Conservation (phyloP, 805 yeast species). For the Ogataea minuta region DNA sequence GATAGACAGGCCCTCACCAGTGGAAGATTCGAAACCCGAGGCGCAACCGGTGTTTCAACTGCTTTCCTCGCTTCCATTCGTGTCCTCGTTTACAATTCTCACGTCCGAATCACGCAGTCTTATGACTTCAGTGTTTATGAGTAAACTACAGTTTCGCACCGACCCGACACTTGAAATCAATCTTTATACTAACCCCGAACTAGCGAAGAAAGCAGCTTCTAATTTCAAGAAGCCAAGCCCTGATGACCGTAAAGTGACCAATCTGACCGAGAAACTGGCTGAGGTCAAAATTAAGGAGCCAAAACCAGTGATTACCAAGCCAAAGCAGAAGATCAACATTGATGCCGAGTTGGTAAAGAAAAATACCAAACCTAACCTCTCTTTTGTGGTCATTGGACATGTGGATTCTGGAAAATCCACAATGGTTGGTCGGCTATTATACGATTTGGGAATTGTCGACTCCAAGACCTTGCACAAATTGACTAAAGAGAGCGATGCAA, state of each 20-base stretch:
- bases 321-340: slow-evolving; percentile 44
- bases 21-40: background rate
- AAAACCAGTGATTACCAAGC: slow-evolving; percentile 35
- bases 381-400: slow-evolving; percentile 83
- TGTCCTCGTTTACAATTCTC: slow-evolving; percentile 2
- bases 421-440: slow-evolving; percentile 68
- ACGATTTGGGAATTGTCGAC: slow-evolving; percentile 66
- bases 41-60: background rate
- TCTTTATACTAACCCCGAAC: slow-evolving; percentile 39
- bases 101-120: background rate
- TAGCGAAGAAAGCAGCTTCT: slow-evolving; percentile 43
- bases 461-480: slow-evolving; percentile 60
- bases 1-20: background rate
- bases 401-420: slow-evolving; percentile 87
- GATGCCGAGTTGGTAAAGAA: slow-evolving; percentile 37
- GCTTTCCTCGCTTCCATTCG: background rate
- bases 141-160: slow-evolving; percentile 4
- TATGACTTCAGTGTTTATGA: slow-evolving; percentile 1
- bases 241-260: slow-evolving; percentile 52
- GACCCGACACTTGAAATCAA: slow-evolving; percentile 2
- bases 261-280: slow-evolving; percentile 26
- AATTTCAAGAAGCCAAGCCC: slow-evolving; percentile 76
- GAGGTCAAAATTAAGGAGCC: slow-evolving; percentile 21
- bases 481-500: slow-evolving; percentile 59
- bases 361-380: slow-evolving; percentile 49